These are phyloP conservation scores for Fusarium neocosmosporiellum DNA, from an alignment of 2,329 filamentous ascomycete genomes.

Conservation along the genomic window DNA sequence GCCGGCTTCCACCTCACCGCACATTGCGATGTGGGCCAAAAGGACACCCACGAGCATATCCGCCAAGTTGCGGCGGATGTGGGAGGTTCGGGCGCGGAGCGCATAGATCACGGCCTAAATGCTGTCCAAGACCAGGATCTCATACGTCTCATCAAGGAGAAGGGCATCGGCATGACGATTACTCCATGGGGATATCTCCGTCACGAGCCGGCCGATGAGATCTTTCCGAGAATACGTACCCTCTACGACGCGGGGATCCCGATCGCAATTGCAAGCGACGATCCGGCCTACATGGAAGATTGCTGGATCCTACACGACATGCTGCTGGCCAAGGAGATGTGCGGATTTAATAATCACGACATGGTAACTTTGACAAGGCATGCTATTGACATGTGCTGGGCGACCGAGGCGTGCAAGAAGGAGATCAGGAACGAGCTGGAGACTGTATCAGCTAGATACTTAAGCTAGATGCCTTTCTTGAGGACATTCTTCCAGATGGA, in stretches of 20 bases:
- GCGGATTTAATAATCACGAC: slow-evolving; percentile 40
- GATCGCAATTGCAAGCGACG: slow-evolving; percentile 78
- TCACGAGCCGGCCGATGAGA: slow-evolving; percentile 49
- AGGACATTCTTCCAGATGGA: neutral
- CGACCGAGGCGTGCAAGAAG: slow-evolving; percentile 20
- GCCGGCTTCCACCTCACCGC: slow-evolving; percentile 60
- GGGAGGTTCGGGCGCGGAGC: slow-evolving; percentile 66
- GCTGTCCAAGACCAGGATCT: slow-evolving; percentile 68
- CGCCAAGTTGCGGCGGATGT: slow-evolving; percentile 60
- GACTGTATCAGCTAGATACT: neutral
- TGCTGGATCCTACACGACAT: slow-evolving; percentile 48
- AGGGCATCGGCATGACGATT: slow-evolving; percentile 71
- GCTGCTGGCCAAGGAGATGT: slow-evolving; percentile 48
- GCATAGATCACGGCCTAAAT: slow-evolving; percentile 80
- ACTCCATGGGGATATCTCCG: slow-evolving; percentile 63
- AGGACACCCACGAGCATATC: slow-evolving; percentile 63
- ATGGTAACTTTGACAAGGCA: slow-evolving; percentile 56
- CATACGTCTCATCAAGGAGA: slow-evolving; percentile 65
- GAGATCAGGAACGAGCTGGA: neutral
- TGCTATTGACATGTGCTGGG: slow-evolving; percentile 61
- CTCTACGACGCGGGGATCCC: slow-evolving; percentile 71
- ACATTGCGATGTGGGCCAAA: slow-evolving; percentile 63
- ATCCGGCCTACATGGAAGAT: slow-evolving; percentile 80
- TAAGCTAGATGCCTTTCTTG: neutral
- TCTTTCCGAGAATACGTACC: slow-evolving; percentile 59